Evolutionary conservation across 805 yeast genomes (phyloP).

Genomic region (Aciculoconidium aculeatum): DNA sequence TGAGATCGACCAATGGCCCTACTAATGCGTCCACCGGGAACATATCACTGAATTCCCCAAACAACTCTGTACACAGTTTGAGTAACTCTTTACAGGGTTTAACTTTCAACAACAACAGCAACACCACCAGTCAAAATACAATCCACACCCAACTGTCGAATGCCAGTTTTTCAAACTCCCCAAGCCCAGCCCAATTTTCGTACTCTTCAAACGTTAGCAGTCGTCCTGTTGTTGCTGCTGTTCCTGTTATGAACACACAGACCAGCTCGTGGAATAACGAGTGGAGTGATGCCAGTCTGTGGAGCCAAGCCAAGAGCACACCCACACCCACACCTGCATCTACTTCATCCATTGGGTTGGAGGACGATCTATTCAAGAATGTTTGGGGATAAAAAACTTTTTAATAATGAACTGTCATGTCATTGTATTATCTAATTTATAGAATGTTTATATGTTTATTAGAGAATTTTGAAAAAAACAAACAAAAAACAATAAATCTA

Average conservation of each 20-base stretch:
- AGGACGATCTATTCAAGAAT: conserved; percentile 64
- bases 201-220: too few species aligned
- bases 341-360: conserved; percentile 23
- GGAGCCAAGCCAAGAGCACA: conserved; percentile 6
- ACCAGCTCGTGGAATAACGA: conserved; percentile 24
- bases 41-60: conserved; percentile 4
- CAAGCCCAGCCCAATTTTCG: neutral
- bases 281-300: conserved; percentile 24
- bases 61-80: conserved; percentile 9
- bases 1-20: conserved; percentile 6
- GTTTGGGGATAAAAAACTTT: conserved; percentile 55
- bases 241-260: too few species aligned
- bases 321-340: conserved; percentile 10
- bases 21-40: conserved; percentile 14
- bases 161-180: conserved; percentile 3
- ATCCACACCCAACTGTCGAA: neutral
- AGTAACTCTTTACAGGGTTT: conserved; percentile 18
- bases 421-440: too few species aligned
- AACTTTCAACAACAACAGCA: conserved; percentile 10
- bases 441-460: too few species aligned
- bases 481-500: too few species aligned
- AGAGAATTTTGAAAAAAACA: too few species aligned
- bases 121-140: conserved; percentile 1
- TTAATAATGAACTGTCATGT: too few species aligned
- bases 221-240: too few species aligned